Base-by-base conservation (phyloP, 1,139 yeast species). In the Geotrichum klebahnii region DNA sequence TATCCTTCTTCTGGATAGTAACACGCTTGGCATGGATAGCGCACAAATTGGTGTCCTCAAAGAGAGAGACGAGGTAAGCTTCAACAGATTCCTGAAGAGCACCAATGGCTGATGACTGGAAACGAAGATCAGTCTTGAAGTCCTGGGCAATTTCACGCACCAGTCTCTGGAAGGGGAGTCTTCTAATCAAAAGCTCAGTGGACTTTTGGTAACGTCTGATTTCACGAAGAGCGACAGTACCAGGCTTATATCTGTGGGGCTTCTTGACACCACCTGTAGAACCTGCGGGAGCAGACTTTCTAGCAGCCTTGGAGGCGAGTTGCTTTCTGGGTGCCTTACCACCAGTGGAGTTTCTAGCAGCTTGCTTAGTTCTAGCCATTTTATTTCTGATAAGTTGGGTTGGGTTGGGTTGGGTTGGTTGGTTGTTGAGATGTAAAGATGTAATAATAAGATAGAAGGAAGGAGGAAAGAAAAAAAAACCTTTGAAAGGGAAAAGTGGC, bases 241-340 rank as follows among this genome's bases (percentile, higher is more conserved):
- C 97, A 74, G 97, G 97, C 92, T 89, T 90, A 80, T 89, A 90
- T 85, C 97, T 88, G 88, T 90, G 97, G 64, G 97, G 97, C 81
- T 90, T 90, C 90, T 90, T 90, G 73, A 90, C 97, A 83, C 97
- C 97, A 73, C 97, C 97, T 60, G 96, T 79, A 78, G 95, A 92
- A 52, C 67, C 55, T 47, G 67, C 57, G 40, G 71, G 70, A 55
- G 97, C 97, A 53, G 97, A 89, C 78, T 90, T 90, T 82, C 97
- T 85, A 65, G 97, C 97, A 67, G 96, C 97, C 85, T 90, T 90
- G 64, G 97, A 89, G 68, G 97, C 97, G 70, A 90, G 82, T 78
- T 89, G 96, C 80, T 90, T 90, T 84, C 97, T 87, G 81, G 97
- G 97, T 61, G 97, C 97, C 76, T 90, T 90, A 79, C 97, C 97